Evolutionary conservation across 2,329 filamentous ascomycete species (phyloP).

Genomic region (Xylariaceae sp.): DNA sequence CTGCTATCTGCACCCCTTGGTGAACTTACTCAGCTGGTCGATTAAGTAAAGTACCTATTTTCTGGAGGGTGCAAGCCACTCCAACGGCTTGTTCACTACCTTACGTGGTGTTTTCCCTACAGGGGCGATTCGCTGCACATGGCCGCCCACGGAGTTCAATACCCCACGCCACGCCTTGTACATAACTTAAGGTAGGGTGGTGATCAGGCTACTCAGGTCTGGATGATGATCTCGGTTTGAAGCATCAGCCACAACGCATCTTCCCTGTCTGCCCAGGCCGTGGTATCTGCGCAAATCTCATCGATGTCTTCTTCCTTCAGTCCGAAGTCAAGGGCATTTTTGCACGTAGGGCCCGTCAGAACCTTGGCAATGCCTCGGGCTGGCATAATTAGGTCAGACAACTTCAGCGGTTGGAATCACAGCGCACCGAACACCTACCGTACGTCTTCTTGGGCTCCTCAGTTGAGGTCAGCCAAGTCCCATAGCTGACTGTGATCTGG

Average conservation of each 20-base stretch:
- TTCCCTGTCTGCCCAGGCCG: conserved; percentile 5
- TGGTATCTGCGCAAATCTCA: conserved; percentile 5
- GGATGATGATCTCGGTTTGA: conserved; percentile 5
- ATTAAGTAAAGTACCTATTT: not conserved
- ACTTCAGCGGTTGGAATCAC: not conserved
- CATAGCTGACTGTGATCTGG: conserved; percentile 6
- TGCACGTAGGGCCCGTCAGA: conserved; percentile 1
- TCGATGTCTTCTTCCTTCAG: conserved; percentile 3
- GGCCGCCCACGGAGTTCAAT: not conserved
- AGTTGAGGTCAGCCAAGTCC: conserved; percentile 3
- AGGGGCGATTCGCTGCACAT: not conserved
- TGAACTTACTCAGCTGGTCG: not conserved
- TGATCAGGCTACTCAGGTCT: too few species aligned
- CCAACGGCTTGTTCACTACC: not conserved
- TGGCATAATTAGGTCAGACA: not conserved
- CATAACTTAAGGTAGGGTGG: too few species aligned
- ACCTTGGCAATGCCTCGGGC: conserved; percentile 5
- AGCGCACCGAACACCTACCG: conserved; percentile 2
- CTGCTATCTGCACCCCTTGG: not conserved
- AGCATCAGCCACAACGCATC: conserved; percentile 4
- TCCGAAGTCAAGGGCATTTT: conserved; percentile 4
- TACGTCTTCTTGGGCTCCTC: conserved; percentile 5
- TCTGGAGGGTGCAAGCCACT: not conserved
- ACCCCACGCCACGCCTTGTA: not conserved
- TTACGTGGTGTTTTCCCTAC: not conserved